Conservation (phyloP, 2,329 filamentous ascomycete species). For the Aspergillus chevalieri region DNA sequence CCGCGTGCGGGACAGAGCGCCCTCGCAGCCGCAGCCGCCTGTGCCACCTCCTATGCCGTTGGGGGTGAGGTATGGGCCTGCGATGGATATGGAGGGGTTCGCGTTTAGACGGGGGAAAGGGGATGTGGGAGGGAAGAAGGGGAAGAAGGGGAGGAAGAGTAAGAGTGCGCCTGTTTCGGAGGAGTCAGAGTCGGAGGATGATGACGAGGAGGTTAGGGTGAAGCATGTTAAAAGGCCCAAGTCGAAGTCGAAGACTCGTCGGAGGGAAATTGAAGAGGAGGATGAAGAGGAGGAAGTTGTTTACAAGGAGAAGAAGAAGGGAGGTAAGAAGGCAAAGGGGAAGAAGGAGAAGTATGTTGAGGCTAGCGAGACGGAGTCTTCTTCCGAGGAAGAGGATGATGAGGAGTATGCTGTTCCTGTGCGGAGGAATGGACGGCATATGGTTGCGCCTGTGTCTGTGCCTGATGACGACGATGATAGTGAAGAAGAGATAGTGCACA, state of each 20-base stretch:
- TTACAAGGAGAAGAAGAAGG: not conserved
- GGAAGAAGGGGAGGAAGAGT: constrained; percentile 12
- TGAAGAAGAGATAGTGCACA: not conserved
- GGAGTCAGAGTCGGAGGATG: not conserved
- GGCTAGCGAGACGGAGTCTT: no score
- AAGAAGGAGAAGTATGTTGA: not conserved
- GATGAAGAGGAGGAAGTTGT: no score
- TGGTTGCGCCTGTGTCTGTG: not conserved
- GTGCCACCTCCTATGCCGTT: constrained; percentile 2
- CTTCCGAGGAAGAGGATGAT: not conserved
- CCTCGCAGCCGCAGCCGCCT: constrained; percentile 11
- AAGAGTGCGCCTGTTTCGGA: not conserved
- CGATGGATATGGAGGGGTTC: constrained; percentile 24
- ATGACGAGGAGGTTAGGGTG: not conserved
- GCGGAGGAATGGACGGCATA: not conserved
- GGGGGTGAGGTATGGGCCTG: constrained; percentile 28
- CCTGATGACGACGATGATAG: not conserved
- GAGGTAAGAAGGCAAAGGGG: not conserved
- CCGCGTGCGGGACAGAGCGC: constrained; percentile 31
- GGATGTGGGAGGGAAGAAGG: constrained; percentile 23
- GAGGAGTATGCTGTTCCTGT: not conserved
- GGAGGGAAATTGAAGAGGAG: no score
- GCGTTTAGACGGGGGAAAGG: constrained; percentile 10
- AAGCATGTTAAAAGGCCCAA: not conserved
- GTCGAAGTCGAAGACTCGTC: no score